Evolutionary conservation across 1,284 basidiomycete species (phyloP).

Genomic region (Cutaneotrichosporon sp.): DNA sequence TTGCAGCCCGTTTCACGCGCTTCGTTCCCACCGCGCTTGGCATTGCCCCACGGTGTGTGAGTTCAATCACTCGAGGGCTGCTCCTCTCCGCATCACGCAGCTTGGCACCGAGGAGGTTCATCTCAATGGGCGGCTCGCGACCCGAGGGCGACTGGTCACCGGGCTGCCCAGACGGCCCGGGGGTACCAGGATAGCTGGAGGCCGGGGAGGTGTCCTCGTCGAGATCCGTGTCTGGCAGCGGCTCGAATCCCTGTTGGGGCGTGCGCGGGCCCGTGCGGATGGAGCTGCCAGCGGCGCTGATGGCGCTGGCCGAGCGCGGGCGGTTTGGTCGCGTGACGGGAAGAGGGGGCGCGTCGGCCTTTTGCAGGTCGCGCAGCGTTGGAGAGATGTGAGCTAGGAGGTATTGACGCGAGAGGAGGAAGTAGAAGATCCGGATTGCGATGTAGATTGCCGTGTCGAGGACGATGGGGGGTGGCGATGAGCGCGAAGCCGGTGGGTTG

Average conservation of each 20-base stretch:
- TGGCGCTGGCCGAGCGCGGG: slow-evolving; percentile 6
- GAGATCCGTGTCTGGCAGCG: slow-evolving; percentile 16
- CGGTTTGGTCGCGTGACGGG: background rate
- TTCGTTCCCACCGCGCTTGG: slow-evolving; percentile 12
- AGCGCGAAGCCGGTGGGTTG: no score
- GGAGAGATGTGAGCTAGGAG: slow-evolving; percentile 40
- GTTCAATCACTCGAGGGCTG: slow-evolving; percentile 25
- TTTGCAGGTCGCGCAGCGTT: slow-evolving; percentile 39
- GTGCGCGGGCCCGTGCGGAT: background rate
- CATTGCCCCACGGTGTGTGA: slow-evolving; percentile 21
- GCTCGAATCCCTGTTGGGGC: background rate
- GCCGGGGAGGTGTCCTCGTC: slow-evolving; percentile 7
- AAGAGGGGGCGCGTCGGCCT: slow-evolving; percentile 18
- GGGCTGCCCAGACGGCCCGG: background rate
- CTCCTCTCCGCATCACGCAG: slow-evolving; percentile 23
- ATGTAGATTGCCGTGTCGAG: slow-evolving; percentile 43
- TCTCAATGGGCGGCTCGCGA: slow-evolving; percentile 17
- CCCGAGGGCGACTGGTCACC: background rate
- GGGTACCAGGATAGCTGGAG: background rate
- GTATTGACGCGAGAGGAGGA: slow-evolving; percentile 42
- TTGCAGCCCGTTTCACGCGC: slow-evolving; percentile 32
- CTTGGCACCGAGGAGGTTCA: slow-evolving; percentile 27
- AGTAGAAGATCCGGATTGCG: slow-evolving; percentile 35
- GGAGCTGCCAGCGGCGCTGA: background rate
- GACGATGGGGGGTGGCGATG: slow-evolving; percentile 24